Evolutionary conservation across 140 eudicot genomes (phyloP).

Genomic region (Flaveria floridana): DNA sequence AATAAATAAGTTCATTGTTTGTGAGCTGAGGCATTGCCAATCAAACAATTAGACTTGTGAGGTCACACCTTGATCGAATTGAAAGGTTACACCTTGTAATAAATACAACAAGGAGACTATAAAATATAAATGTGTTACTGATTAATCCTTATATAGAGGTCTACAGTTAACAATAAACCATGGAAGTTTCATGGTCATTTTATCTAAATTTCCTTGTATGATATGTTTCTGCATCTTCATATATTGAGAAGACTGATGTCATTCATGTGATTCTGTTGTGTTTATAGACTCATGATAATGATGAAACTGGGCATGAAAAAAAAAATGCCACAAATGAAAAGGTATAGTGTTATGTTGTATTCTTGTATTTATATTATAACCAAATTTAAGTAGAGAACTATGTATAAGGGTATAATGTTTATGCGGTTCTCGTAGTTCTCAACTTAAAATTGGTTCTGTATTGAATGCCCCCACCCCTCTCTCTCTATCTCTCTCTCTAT

Average conservation of each 20-base stretch:
- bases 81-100: background rate
- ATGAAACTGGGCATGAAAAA: constrained; percentile 22
- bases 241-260: constrained; percentile 11
- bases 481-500: too few species aligned
- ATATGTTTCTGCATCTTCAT: background rate
- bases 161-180: background rate
- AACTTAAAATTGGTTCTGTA: background rate
- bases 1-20: background rate
- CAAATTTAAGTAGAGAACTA: background rate
- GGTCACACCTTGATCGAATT: background rate
- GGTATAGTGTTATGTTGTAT: constrained; percentile 17
- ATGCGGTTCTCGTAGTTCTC: background rate
- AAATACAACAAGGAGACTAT: background rate
- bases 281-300: constrained; percentile 30
- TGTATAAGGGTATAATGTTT: background rate
- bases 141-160: background rate
- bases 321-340: constrained; percentile 28
- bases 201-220: background rate
- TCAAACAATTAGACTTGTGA: constrained; percentile 3
- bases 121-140: background rate
- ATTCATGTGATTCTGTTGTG: constrained; percentile 24
- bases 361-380: background rate
- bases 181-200: background rate
- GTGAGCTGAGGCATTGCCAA: background rate
- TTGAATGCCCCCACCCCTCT: too few species aligned